Evolutionary conservation across 208 protist species (phyloP).

Genomic region (Willaertia magna): DNA sequence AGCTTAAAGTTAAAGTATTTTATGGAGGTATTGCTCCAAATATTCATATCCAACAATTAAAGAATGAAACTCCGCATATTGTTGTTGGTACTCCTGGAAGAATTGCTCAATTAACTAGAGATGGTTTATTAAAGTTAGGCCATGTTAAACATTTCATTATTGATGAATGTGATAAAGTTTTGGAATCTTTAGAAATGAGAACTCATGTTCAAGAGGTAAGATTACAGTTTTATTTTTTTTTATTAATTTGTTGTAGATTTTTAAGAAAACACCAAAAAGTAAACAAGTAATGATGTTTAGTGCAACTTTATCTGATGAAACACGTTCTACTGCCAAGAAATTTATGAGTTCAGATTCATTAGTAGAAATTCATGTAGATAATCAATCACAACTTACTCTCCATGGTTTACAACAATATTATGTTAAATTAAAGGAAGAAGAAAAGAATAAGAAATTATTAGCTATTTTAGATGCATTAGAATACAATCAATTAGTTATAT

Average conservation of each 20-base stretch:
- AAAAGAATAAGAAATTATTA: conserved; percentile 93
- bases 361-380: conserved; percentile 94
- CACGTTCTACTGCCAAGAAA: conserved; percentile 85
- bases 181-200: conserved; percentile 78
- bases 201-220: not conserved
- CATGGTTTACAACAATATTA: conserved; percentile 98
- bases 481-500: conserved; percentile 99
- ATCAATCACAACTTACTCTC: conserved; percentile 93
- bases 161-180: conserved; percentile 97
- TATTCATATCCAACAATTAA: conserved; percentile 33
- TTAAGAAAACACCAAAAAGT: conserved; percentile 82
- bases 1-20: conserved; percentile 81
- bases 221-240: not conserved
- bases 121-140: conserved; percentile 72
- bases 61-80: conserved; percentile 79
- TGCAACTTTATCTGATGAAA: conserved; percentile 91
- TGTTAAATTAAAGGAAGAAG: conserved; percentile 81
- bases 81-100: conserved; percentile 95
- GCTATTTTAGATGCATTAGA: conserved; percentile 95
- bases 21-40: conserved; percentile 88
- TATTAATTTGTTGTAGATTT: conserved; percentile 72
- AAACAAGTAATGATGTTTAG: conserved; percentile 99
- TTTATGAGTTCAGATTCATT: conserved; percentile 80
- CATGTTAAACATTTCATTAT: conserved; percentile 95
- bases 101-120: conserved; percentile 72